Percentiles rank a stretch among this genome's conserved stretches.
These are phyloP conservation scores for Litsea cubeba DNA, from an alignment of 164 flowering plant genomes.

Conservation along the genomic window DNA sequence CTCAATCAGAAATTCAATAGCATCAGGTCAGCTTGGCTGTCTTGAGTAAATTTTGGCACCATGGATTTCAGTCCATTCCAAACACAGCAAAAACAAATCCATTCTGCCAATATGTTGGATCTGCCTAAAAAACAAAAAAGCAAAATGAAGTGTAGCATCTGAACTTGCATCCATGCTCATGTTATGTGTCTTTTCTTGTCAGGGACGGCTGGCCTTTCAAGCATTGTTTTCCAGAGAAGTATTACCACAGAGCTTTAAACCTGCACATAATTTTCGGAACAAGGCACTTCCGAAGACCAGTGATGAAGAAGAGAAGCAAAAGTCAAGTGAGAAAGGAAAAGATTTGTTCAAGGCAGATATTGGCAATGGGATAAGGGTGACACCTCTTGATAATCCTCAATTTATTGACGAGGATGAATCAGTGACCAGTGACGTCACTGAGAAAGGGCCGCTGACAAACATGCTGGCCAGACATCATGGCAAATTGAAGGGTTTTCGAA, in stretches of 20 bases:
- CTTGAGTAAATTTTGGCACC: neutral
- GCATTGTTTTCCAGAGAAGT: slow-evolving; percentile 75
- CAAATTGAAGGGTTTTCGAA: slow-evolving; percentile 49
- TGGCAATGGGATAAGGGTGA: slow-evolving; percentile 27
- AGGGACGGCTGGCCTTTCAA: slow-evolving; percentile 94
- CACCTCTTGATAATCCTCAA: slow-evolving; percentile 20
- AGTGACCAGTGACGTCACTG: slow-evolving; percentile 7
- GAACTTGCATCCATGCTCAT: slow-evolving; percentile 5
- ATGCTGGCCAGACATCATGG: slow-evolving; percentile 38
- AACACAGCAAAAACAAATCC: neutral
- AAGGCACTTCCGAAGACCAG: slow-evolving; percentile 18
- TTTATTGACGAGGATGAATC: slow-evolving; percentile 18
- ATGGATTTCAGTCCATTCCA: neutral
- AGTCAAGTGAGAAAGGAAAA: slow-evolving; percentile 16
- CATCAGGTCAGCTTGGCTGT: too few relatives aligned
- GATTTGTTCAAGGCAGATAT: slow-evolving; percentile 25
- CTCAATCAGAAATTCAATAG: neutral
- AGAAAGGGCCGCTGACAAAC: slow-evolving; percentile 28
- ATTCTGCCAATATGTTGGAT: neutral
- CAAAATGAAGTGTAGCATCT: neutral
- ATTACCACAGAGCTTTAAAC: slow-evolving; percentile 89
- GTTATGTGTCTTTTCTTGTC: slow-evolving; percentile 15
- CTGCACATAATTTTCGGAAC: slow-evolving; percentile 32
- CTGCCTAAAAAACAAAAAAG: neutral
- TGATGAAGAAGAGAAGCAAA: slow-evolving; percentile 24